A percentile compares a stretch with the other conserved stretches of the same genome.
These are phyloP conservation scores for Microascus cirrosus DNA, from an alignment of 2,329 filamentous ascomycete genomes.

Conservation along the genomic window DNA sequence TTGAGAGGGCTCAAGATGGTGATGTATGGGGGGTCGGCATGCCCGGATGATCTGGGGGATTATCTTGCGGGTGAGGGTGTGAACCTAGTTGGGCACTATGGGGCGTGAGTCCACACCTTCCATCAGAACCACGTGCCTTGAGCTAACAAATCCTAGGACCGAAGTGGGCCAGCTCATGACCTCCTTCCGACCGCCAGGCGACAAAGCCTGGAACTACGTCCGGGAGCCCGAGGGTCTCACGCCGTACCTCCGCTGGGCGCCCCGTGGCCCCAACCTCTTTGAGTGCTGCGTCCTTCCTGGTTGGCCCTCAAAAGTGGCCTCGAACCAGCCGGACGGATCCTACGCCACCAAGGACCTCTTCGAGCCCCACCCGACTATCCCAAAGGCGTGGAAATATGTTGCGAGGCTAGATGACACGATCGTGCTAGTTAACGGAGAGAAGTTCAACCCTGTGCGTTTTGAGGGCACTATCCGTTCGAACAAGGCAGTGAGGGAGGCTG, in stretches of 20 bases:
- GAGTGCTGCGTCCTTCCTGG: conserved; percentile 21
- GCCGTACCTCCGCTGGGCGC: conserved; percentile 13
- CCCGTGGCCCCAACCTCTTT: conserved; percentile 22
- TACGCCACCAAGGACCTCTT: conserved; percentile 57
- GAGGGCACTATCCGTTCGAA: conserved; percentile 40
- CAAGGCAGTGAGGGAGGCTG: conserved; percentile 34
- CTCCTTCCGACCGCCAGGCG: conserved; percentile 37
- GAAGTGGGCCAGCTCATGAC: conserved; percentile 54
- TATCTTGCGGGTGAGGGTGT: conserved; percentile 38
- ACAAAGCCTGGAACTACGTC: conserved; percentile 53
- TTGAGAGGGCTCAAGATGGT: conserved; percentile 38
- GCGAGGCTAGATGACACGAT: conserved; percentile 51
- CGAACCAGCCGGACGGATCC: conserved; percentile 45
- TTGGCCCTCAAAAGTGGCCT: conserved; percentile 51
- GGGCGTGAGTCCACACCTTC: conserved; percentile 28
- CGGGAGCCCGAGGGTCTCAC: conserved; percentile 20
- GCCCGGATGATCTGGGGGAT: conserved; percentile 48
- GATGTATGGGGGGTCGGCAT: conserved; percentile 45
- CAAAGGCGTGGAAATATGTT: conserved; percentile 50
- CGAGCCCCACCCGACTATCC: conserved; percentile 35
- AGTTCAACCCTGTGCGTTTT: conserved; percentile 53
- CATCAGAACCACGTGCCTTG: conserved; percentile 6
- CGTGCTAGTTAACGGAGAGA: conserved; percentile 54
- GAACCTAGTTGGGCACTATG: conserved; percentile 44
- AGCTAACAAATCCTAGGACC: conserved; percentile 24